A percentile compares a stretch with the other conserved stretches of the same genome.
These are phyloP conservation scores for Rhizoctonia solani DNA, from an alignment of 1,284 basidiomycete genomes.

Conservation along the genomic window DNA sequence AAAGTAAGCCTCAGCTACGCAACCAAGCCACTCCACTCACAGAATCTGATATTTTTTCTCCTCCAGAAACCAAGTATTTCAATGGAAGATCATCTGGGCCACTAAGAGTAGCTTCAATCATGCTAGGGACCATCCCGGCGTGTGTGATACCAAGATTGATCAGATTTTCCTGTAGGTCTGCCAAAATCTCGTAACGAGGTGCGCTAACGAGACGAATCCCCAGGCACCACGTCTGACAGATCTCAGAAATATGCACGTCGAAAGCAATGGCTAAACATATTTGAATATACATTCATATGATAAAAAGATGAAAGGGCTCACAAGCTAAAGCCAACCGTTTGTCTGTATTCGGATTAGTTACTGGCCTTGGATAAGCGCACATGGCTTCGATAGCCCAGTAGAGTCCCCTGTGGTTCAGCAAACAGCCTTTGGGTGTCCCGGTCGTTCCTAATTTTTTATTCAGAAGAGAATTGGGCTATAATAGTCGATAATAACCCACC, in stretches of 20 bases:
- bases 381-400: slow-evolving; percentile 52
- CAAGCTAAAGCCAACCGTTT: slow-evolving; percentile 51
- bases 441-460: slow-evolving; percentile 52
- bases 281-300: not conserved
- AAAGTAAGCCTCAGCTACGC: not conserved
- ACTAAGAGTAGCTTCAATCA: slow-evolving; percentile 58
- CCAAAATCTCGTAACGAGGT: slow-evolving; percentile 53
- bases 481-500: slow-evolving; percentile 44
- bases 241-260: slow-evolving; percentile 57
- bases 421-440: slow-evolving; percentile 60
- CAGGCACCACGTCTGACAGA: slow-evolving; percentile 51
- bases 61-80: slow-evolving; percentile 56
- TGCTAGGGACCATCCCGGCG: slow-evolving; percentile 57
- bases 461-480: not conserved
- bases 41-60: slow-evolving; percentile 59
- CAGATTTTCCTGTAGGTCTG: slow-evolving; percentile 54
- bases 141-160: slow-evolving; percentile 55
- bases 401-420: slow-evolving; percentile 55
- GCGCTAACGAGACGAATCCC: slow-evolving; percentile 55
- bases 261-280: slow-evolving; percentile 51
- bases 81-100: slow-evolving; percentile 45
- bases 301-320: slow-evolving; percentile 47
- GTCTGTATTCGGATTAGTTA: slow-evolving; percentile 48
- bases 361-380: slow-evolving; percentile 44
- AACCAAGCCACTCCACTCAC: slow-evolving; percentile 44